These are phyloP conservation scores for Austroboletus niveus DNA, from an alignment of 1,284 basidiomycete species.

Conservation along the genomic window DNA sequence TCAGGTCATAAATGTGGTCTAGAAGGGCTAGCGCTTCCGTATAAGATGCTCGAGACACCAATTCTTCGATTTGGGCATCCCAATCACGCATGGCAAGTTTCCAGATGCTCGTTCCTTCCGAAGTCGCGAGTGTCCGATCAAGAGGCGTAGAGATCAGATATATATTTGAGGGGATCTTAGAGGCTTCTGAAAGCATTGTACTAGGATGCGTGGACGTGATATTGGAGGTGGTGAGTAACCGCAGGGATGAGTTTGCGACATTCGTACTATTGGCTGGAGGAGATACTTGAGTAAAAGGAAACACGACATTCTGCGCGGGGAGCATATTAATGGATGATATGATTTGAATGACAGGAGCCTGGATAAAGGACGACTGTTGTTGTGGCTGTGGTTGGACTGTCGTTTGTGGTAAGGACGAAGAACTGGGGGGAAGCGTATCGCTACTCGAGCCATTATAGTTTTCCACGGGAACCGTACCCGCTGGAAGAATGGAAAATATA, in stretches of 20 bases:
- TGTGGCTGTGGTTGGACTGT: slow-evolving; percentile 19
- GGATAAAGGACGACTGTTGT: slow-evolving; percentile 34
- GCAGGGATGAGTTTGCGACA: slow-evolving; percentile 42
- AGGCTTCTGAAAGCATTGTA: slow-evolving; percentile 29
- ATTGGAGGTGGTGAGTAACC: slow-evolving; percentile 43
- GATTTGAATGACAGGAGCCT: slow-evolving; percentile 71
- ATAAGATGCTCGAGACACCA: slow-evolving; percentile 73
- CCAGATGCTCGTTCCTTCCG: slow-evolving; percentile 80
- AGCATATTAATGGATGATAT: slow-evolving; percentile 73
- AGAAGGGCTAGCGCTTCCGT: slow-evolving; percentile 81
- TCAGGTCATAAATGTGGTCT: slow-evolving; percentile 40
- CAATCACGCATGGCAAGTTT: slow-evolving; percentile 70
- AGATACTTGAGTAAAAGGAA: slow-evolving; percentile 51
- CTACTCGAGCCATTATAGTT: slow-evolving; percentile 10
- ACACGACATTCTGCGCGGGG: slow-evolving; percentile 61
- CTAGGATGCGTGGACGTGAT: slow-evolving; percentile 44
- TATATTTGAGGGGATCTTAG: slow-evolving; percentile 42
- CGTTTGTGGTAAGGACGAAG: slow-evolving; percentile 17
- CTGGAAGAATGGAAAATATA: slow-evolving; percentile 76
- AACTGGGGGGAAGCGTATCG: slow-evolving; percentile 28
- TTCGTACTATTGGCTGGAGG: slow-evolving; percentile 23
- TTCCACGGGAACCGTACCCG: slow-evolving; percentile 53
- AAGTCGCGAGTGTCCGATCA: slow-evolving; percentile 59
- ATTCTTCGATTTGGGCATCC: slow-evolving; percentile 82
- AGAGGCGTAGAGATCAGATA: slow-evolving; percentile 73